Percentiles rank a stretch among this genome's conserved stretches.
phyloP scores from a whole-genome alignment of 257 asterid genomes.

The Forsythia suspensa region DNA sequence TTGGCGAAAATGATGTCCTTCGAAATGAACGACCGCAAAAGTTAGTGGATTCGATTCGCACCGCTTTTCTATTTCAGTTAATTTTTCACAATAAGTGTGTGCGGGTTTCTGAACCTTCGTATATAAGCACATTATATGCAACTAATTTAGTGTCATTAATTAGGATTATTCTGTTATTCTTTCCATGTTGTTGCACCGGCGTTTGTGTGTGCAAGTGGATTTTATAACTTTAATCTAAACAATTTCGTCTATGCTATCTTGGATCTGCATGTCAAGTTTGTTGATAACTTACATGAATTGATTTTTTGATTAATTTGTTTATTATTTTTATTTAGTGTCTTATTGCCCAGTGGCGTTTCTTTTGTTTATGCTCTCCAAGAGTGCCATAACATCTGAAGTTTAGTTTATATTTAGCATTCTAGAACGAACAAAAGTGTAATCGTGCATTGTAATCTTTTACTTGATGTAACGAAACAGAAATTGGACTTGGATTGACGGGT shows the following conservation, averaged over 20 bases:
- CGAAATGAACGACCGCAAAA: constrained; percentile 84
- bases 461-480: constrained; percentile 58
- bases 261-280: neutral
- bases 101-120: neutral
- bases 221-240: neutral
- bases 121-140: neutral
- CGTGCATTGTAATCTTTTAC: neutral
- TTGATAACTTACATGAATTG: neutral
- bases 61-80: neutral
- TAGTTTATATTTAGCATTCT: neutral
- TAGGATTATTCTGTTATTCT: neutral
- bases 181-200: neutral
- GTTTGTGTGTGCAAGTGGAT: neutral
- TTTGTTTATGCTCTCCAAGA: neutral
- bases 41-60: constrained; percentile 35
- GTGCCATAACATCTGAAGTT: too few species aligned
- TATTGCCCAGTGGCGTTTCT: neutral
- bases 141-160: neutral
- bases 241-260: neutral
- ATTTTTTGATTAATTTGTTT: neutral
- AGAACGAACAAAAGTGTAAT: neutral
- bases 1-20: constrained; percentile 64
- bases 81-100: neutral
- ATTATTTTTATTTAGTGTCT: neutral
- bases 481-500: constrained; percentile 94